phyloP scores from a whole-genome alignment of 371 early-diverging fungal genomes.

The Mortierella sp. region DNA sequence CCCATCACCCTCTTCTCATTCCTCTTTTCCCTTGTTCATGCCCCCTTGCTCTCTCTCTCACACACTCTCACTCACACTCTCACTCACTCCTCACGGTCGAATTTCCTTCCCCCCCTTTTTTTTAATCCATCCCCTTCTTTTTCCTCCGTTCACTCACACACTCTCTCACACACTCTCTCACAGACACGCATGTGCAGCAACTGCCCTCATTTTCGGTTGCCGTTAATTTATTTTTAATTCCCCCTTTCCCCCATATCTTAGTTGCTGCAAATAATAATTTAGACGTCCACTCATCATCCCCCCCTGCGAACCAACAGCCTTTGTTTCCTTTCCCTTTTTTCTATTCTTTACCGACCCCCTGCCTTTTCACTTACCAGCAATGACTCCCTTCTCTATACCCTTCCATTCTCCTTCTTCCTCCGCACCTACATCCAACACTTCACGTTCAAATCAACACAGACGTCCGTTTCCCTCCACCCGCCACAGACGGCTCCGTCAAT shows the following conservation, averaged over 20 bases:
- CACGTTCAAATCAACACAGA: background rate
- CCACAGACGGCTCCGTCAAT: background rate
- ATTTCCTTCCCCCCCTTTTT: slow-evolving; percentile 3
- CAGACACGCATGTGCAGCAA: background rate
- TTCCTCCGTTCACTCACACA: background rate
- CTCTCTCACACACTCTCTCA: background rate
- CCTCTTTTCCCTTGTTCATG: background rate
- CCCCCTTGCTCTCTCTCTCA: background rate
- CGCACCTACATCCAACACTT: background rate
- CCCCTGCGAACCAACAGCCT: background rate
- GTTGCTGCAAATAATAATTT: background rate
- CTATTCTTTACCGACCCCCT: background rate
- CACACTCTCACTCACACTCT: background rate
- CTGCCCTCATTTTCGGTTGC: background rate
- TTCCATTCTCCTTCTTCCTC: background rate
- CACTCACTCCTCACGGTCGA: background rate
- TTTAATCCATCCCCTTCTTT: background rate
- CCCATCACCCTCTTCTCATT: background rate
- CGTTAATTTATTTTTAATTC: slow-evolving; percentile 7
- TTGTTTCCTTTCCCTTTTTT: background rate
- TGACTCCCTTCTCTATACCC: background rate
- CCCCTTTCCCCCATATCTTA: background rate
- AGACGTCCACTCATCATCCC: background rate
- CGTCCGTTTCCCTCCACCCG: background rate
- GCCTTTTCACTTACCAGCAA: background rate